A percentile compares a stretch with the other conserved stretches of the same genome.
Evolutionary conservation across 116 monocot species (phyloP).

Genomic region (Dioscorea cayenensis): DNA sequence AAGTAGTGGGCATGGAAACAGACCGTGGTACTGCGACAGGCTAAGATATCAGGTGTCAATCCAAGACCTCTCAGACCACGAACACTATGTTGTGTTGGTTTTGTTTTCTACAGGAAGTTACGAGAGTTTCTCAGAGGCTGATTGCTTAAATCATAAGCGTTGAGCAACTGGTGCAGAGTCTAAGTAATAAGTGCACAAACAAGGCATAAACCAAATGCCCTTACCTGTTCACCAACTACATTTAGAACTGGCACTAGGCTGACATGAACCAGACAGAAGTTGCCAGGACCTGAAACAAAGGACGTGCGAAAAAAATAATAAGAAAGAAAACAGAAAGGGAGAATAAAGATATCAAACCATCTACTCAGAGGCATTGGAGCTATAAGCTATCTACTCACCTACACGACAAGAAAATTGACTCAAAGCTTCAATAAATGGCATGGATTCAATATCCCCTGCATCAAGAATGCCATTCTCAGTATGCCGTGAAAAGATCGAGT

Average conservation of each 20-base stretch:
- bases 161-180: neutral
- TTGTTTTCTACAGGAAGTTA: conserved; percentile 57
- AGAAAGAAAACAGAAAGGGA: neutral
- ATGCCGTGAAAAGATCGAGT: conserved; percentile 18
- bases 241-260: conserved; percentile 95
- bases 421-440: conserved; percentile 97
- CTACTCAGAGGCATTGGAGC: neutral
- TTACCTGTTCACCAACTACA: conserved; percentile 93
- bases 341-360: conserved; percentile 1
- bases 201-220: neutral
- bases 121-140: neutral
- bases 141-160: neutral
- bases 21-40: conserved; percentile 62
- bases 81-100: conserved; percentile 83
- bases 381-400: conserved; percentile 40
- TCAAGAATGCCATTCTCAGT: conserved; percentile 34
- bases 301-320: neutral
- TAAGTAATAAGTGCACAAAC: neutral
- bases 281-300: conserved; percentile 67
- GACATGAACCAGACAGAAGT: conserved; percentile 98
- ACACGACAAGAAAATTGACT: conserved; percentile 92
- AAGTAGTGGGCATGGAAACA: neutral
- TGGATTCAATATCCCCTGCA: conserved; percentile 99
- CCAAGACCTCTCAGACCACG: conserved; percentile 50
- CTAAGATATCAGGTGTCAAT: conserved; percentile 66